Conservation (phyloP, 225 moss, liverwort and hornwort species). For the Physcomitrium patens region DNA sequence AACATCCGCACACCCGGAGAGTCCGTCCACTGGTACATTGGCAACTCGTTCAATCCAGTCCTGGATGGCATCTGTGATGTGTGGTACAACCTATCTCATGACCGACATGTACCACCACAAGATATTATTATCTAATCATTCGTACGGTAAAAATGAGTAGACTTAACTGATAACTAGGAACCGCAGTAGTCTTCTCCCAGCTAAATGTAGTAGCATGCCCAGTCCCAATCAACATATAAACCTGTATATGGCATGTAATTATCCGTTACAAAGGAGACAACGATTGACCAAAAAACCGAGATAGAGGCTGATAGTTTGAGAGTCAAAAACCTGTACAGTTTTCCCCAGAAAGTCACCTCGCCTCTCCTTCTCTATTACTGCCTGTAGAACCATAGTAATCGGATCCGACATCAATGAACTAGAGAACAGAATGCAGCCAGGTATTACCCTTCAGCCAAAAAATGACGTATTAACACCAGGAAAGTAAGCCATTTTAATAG, state of each 20-base stretch:
- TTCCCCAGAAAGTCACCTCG: conserved; percentile 87
- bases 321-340: conserved; percentile 77
- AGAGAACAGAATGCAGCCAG: not conserved
- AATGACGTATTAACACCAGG: not conserved
- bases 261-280: conserved; percentile 4
- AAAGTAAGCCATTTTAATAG: not conserved
- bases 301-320: not conserved
- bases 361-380: conserved; percentile 92
- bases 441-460: not conserved
- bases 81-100: conserved; percentile 76
- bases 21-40: conserved; percentile 84
- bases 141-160: conserved; percentile 6
- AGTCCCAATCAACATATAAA: not conserved
- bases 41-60: conserved; percentile 94
- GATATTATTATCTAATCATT: not conserved
- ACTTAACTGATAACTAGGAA: conserved; percentile 1
- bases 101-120: conserved; percentile 11
- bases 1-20: conserved; percentile 81
- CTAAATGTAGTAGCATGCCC: not conserved
- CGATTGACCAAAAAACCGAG: not conserved
- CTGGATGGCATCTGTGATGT: conserved; percentile 88
- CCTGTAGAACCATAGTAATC: conserved; percentile 49
- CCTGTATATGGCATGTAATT: conserved; percentile 2
- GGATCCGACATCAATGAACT: not conserved
- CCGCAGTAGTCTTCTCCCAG: not conserved